Evolutionary conservation across 257 asterid species (phyloP), one percentile per base, ranked within the genome.

Genomic region (Petrea volubilis): DNA sequence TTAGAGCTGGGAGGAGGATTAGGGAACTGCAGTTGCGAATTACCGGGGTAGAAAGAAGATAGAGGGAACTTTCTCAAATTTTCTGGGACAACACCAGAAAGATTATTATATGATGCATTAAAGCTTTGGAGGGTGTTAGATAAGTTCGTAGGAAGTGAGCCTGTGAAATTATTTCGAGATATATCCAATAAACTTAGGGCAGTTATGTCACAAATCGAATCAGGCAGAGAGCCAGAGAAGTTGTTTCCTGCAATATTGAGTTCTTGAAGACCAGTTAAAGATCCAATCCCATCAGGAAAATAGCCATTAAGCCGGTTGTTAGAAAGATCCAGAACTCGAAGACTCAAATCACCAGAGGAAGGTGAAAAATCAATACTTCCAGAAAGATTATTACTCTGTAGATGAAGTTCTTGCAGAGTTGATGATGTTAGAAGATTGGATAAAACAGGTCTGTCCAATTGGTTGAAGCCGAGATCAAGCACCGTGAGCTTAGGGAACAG

Each of bases 381-480:
- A 15, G 77, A 76, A 24, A 94, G 77, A 36, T 44, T 47, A 75
- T 94, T 94, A 73, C 81, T 77, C 82, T 91, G 90, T 17, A 94
- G 84, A 75, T 81, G 88, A 76, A 94, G 92, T 23, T 89, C 98
- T 63, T 85, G 77, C 21, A 95, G 86, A 17, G 95, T 91, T 15
- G 86, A 78, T 13, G 88, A 78, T 0, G 90, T 68, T 49, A 95
- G 74, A 58, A 95, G 86, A 57, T 85, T 20, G 7, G 85, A 64
- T 51, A 88, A 74, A 80, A 91, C 83, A 27, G 88, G 87, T 9
- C 99, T 97, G 4, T 14, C 82, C 40, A 95, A 81, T 36, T 77
- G 85, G 77, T 95, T 95, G 87, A 85, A 91, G 86, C 98, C 83
- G 80, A 92, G 85, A 81, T 95, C 98, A 55, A 95, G 90, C 56